Conservation (phyloP, 177 flowering plant species). For the Tripterygium wilfordii region DNA sequence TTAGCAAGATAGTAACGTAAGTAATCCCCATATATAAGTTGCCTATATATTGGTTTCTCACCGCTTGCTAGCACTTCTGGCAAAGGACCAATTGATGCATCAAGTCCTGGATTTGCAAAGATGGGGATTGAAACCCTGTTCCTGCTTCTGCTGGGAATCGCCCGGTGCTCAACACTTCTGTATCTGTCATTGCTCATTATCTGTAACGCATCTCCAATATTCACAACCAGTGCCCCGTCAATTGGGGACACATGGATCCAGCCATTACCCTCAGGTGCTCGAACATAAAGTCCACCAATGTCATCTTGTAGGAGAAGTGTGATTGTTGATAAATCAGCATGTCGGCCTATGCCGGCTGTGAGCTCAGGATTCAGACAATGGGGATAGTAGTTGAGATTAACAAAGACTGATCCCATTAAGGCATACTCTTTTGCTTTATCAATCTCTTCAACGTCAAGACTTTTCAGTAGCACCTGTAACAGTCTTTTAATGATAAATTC, state of each 20-base stretch:
- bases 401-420: conserved; percentile 17
- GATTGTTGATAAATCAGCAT: conserved; percentile 20
- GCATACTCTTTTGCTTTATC: conserved; percentile 13
- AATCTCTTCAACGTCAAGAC: conserved; percentile 14
- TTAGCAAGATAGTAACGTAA: conserved; percentile 19
- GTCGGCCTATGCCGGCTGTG: conserved; percentile 29
- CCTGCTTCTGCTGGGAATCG: conserved; percentile 9
- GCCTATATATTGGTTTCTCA: conserved; percentile 20
- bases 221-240: conserved; percentile 21
- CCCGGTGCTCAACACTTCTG: conserved; percentile 30
- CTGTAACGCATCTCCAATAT: conserved; percentile 26
- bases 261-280: conserved; percentile 7
- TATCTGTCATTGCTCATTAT: conserved; percentile 27
- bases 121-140: conserved; percentile 28
- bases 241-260: conserved; percentile 27
- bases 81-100: conserved; percentile 21
- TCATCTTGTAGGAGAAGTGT: conserved; percentile 35
- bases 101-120: conserved; percentile 21
- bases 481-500: conserved; percentile 15
- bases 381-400: conserved; percentile 27
- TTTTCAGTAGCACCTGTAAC: conserved; percentile 10
- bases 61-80: conserved; percentile 18
- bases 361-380: conserved; percentile 32
- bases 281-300: conserved; percentile 30
- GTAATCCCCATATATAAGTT: conserved; percentile 18